phyloP scores from a whole-genome alignment of 805 yeast genomes.

The Ogataea glucozyma region DNA sequence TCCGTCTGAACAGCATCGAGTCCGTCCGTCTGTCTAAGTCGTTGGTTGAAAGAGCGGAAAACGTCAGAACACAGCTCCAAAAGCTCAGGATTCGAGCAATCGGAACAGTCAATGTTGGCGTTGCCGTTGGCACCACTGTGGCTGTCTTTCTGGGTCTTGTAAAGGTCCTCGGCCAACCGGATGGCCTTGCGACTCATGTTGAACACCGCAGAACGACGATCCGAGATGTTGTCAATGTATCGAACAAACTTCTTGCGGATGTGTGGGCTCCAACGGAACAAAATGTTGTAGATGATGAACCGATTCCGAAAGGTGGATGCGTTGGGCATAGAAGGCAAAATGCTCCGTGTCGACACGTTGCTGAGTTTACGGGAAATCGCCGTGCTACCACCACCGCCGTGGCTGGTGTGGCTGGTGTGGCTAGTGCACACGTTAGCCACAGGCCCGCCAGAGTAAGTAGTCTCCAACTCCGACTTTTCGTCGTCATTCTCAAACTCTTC shows the following conservation, averaged over 20 bases:
- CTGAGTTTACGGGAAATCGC: conserved; percentile 22
- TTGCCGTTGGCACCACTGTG: conserved; percentile 12
- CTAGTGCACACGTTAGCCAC: too few relatives aligned
- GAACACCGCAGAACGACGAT: conserved; percentile 31
- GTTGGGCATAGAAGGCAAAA: conserved; percentile 33
- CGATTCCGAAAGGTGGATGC: conserved; percentile 50
- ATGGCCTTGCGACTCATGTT: conserved; percentile 34
- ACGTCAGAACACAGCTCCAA: conserved; percentile 25
- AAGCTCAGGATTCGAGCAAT: conserved; percentile 8
- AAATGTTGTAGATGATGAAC: conserved; percentile 73
- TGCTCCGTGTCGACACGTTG: conserved; percentile 16
- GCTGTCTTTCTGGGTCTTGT: conserved; percentile 12
- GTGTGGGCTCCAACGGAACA: conserved; percentile 74
- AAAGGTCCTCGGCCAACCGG: conserved; percentile 32
- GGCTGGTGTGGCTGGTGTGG: too few relatives aligned
- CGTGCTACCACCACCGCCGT: conserved; percentile 18
- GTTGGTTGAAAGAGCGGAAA: conserved; percentile 53
- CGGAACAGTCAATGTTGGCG: neutral
- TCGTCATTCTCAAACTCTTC: conserved; percentile 27
- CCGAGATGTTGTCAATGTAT: conserved; percentile 43
- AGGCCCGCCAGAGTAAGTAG: conserved; percentile 14
- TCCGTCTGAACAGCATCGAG: conserved; percentile 25
- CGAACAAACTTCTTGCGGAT: conserved; percentile 61
- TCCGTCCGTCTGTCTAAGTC: conserved; percentile 40
- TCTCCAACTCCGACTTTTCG: conserved; percentile 26